Conservation (phyloP, 345 rosid genomes). For the Fremontodendron californicum region DNA sequence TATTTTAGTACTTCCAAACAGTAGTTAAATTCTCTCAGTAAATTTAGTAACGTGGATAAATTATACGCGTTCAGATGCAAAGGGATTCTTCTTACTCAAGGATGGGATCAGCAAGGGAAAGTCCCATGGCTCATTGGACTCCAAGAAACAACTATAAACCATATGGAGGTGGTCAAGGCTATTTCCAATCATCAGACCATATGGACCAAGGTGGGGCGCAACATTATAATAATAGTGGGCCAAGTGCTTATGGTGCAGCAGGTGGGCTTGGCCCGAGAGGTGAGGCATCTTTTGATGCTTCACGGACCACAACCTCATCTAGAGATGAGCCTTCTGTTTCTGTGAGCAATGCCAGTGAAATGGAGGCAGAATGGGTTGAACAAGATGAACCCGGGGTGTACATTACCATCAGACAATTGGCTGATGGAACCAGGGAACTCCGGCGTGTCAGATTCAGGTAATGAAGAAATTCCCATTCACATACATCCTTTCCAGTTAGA, state of each 20-base stretch:
- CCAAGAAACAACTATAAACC: conserved; percentile 71
- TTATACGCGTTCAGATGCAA: conserved; percentile 21
- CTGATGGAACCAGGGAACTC: conserved; percentile 89
- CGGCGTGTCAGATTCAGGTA: conserved; percentile 99
- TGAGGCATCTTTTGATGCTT: conserved; percentile 54
- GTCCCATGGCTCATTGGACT: conserved; percentile 65
- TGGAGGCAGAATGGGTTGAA: conserved; percentile 92
- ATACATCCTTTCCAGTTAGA: conserved; percentile 75
- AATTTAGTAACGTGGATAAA: not conserved
- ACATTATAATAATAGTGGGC: conserved; percentile 40
- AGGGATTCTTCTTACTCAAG: conserved; percentile 83
- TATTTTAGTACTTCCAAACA: conserved; percentile 61
- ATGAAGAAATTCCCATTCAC: too few species aligned
- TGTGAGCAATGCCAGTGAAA: conserved; percentile 84
- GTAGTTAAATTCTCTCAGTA: too few species aligned
- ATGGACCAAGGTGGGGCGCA: conserved; percentile 38
- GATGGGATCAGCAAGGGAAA: conserved; percentile 69
- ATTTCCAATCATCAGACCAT: conserved; percentile 27
- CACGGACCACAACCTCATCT: conserved; percentile 81
- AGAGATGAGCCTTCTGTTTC: conserved; percentile 85
- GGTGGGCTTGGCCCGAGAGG: conserved; percentile 43
- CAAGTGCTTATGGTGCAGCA: conserved; percentile 46
- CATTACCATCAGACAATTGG: conserved; percentile 83
- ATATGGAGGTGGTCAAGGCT: conserved; percentile 29
- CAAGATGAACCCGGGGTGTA: conserved; percentile 92